Evolutionary conservation across 331 rosid genomes (phyloP).

Genomic region (Quercus lobata): DNA sequence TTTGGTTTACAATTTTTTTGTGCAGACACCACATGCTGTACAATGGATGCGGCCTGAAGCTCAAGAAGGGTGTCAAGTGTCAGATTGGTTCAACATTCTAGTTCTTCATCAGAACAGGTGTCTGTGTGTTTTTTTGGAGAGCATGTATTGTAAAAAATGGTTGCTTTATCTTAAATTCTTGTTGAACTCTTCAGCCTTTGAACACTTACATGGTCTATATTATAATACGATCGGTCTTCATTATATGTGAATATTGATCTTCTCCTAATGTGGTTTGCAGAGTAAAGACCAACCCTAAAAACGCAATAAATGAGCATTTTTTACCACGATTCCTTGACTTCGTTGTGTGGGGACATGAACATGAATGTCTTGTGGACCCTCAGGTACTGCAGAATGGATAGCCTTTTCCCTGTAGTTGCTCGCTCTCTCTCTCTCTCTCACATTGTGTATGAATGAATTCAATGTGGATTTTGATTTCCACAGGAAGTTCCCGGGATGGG

Average conservation of each 20-base stretch:
- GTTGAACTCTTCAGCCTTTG: constrained; percentile 10
- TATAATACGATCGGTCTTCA: constrained; percentile 6
- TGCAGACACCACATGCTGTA: constrained; percentile 97
- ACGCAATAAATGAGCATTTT: constrained; percentile 97
- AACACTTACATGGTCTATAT: constrained; percentile 10
- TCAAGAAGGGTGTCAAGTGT: constrained; percentile 74
- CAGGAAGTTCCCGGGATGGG: constrained; percentile 99
- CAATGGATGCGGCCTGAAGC: constrained; percentile 99
- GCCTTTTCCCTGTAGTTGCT: not conserved
- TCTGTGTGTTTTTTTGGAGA: constrained; percentile 10
- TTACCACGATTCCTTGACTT: constrained; percentile 95
- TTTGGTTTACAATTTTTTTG: constrained; percentile 15
- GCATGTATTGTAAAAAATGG: constrained; percentile 11
- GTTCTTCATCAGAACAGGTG: constrained; percentile 99
- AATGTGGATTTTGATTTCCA: constrained; percentile 25
- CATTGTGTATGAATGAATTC: not conserved
- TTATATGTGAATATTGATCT: constrained; percentile 20
- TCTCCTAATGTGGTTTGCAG: constrained; percentile 45
- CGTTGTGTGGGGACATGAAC: constrained; percentile 98
- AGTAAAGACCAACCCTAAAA: constrained; percentile 95
- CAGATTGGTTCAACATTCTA: constrained; percentile 97
- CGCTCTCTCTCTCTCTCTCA: not conserved
- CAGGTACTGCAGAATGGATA: constrained; percentile 47
- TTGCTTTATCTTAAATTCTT: constrained; percentile 7
- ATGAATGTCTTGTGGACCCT: constrained; percentile 94